Conservation (phyloP, 2,329 filamentous ascomycete genomes). For the Triangularia setosa region DNA sequence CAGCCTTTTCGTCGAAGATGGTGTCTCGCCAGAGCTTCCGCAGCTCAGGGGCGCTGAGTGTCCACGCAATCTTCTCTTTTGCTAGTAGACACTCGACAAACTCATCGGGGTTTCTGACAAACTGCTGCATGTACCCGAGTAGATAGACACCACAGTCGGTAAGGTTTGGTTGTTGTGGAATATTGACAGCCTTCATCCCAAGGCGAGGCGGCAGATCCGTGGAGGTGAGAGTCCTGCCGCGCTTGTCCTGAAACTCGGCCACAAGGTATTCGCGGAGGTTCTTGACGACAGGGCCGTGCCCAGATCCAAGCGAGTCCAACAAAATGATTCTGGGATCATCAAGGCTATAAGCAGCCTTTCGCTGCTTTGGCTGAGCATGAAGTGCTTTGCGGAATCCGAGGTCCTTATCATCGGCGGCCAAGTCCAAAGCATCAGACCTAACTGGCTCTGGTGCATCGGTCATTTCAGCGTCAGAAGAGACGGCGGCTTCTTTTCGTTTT, state of each 20-base stretch:
- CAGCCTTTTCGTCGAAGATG: constrained; percentile 36
- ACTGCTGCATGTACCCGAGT: constrained; percentile 77
- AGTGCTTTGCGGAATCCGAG: background rate
- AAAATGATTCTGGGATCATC: constrained; percentile 71
- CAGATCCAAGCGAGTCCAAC: constrained; percentile 74
- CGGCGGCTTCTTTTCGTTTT: background rate
- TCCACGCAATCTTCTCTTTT: constrained; percentile 48
- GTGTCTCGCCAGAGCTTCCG: constrained; percentile 62
- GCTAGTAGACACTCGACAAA: constrained; percentile 66
- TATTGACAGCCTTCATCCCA: constrained; percentile 65
- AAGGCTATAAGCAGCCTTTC: constrained; percentile 39
- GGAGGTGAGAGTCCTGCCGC: constrained; percentile 36
- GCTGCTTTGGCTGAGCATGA: constrained; percentile 13
- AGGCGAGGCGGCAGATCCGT: constrained; percentile 31
- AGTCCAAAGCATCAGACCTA: constrained; percentile 15
- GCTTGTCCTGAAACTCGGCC: constrained; percentile 66
- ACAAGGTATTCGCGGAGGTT: constrained; percentile 73
- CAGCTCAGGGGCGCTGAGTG: constrained; percentile 56
- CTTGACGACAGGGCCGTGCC: constrained; percentile 61
- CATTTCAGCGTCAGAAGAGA: constrained; percentile 20
- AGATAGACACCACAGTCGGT: constrained; percentile 89
- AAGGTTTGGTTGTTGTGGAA: constrained; percentile 78
- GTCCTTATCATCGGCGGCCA: constrained; percentile 13
- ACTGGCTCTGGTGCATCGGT: background rate
- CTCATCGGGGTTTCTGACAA: constrained; percentile 67